Evolutionary conservation across 2,329 filamentous ascomycete species (phyloP).

Genomic region (Alternaria sp.): DNA sequence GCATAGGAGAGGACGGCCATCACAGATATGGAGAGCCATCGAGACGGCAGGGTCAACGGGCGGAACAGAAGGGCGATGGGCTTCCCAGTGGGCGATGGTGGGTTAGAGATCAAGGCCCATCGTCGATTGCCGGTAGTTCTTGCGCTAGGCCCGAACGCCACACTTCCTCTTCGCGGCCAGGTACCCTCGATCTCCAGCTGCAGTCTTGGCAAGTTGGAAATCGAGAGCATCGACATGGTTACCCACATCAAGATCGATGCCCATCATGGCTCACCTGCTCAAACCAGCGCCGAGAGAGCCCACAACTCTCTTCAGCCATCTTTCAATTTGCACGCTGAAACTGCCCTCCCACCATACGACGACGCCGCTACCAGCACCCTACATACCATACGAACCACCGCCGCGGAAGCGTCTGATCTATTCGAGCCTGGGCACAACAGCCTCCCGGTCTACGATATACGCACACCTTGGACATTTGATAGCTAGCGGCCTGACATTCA

Average conservation of each 20-base stretch:
- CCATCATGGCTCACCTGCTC: constrained; percentile 20
- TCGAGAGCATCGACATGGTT: constrained; percentile 20
- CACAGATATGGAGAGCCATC: constrained; percentile 10
- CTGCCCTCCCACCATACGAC: background rate
- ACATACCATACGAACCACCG: background rate
- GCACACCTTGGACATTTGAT: background rate
- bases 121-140: constrained; percentile 16
- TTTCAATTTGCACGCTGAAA: background rate
- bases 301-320: background rate
- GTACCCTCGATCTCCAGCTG: constrained; percentile 20
- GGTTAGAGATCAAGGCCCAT: constrained; percentile 16
- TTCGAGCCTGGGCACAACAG: background rate
- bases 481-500: background rate
- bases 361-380: background rate
- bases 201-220: constrained; percentile 23
- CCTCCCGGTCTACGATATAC: background rate
- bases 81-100: constrained; percentile 4
- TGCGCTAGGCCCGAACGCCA: constrained; percentile 14
- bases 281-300: background rate
- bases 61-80: constrained; percentile 7
- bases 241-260: constrained; percentile 14
- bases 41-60: background rate
- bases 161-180: constrained; percentile 1
- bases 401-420: background rate
- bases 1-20: constrained; percentile 2